phyloP scores from a whole-genome alignment of 2,329 filamentous ascomycete species.

The Zalaria obscura region DNA sequence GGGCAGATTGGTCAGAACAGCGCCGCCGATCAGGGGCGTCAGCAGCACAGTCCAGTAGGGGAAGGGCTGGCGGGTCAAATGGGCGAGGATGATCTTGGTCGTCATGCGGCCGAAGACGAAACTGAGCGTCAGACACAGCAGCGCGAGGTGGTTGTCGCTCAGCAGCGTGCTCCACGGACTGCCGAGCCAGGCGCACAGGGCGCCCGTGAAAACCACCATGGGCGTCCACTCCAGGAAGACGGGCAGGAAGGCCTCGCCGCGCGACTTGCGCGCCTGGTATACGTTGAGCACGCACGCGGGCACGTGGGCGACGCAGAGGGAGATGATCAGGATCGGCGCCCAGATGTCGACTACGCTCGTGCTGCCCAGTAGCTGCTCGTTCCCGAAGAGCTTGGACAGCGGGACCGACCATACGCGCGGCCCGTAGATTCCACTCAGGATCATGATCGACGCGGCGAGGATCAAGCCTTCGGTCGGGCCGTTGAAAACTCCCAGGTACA shows the following conservation, averaged over 20 bases:
- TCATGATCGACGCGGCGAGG: conserved; percentile 76
- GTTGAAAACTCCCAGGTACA: conserved; percentile 94
- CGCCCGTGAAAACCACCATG: conserved; percentile 65
- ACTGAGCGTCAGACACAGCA: conserved; percentile 89
- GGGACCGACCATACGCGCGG: conserved; percentile 74
- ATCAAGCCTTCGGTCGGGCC: conserved; percentile 92
- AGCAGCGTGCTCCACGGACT: conserved; percentile 76
- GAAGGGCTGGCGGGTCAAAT: conserved; percentile 85
- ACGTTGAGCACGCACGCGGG: conserved; percentile 88
- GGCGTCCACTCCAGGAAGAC: conserved; percentile 91
- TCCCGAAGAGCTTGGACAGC: conserved; percentile 54
- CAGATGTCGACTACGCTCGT: conserved; percentile 77
- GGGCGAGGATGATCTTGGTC: conserved; percentile 96
- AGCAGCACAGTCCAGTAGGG: conserved; percentile 94
- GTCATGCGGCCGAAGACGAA: conserved; percentile 97
- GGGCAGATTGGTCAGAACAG: conserved; percentile 70
- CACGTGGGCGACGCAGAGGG: conserved; percentile 48
- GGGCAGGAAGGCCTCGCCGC: conserved; percentile 61
- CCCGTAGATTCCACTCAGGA: conserved; percentile 73
- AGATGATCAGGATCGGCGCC: conserved; percentile 44
- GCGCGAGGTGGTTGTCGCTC: conserved; percentile 70
- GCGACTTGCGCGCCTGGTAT: conserved; percentile 54
- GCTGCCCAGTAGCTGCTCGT: conserved; percentile 48
- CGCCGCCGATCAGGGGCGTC: conserved; percentile 72
- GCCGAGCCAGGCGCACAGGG: conserved; percentile 72